These are phyloP conservation scores for Seiridium cupressi DNA, from an alignment of 2,329 filamentous ascomycete genomes.

Conservation along the genomic window DNA sequence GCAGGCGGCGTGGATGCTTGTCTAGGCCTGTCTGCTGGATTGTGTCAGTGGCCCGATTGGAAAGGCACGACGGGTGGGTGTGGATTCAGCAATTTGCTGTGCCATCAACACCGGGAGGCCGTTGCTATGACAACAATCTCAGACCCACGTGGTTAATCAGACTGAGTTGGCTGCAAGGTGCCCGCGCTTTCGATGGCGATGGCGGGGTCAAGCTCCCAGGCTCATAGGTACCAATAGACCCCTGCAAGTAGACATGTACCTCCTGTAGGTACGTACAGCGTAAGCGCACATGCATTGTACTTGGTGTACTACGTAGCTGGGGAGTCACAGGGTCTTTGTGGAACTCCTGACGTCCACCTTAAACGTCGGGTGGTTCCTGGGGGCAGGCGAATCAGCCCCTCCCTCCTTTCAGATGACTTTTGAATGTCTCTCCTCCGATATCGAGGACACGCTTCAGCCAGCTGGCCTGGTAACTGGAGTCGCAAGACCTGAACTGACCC, in stretches of 20 bases:
- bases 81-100: not conserved
- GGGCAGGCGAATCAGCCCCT: not conserved
- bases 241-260: too few species aligned
- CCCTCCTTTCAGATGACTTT: not conserved
- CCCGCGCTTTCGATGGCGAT: too few species aligned
- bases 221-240: too few species aligned
- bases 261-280: too few species aligned
- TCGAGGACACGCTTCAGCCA: not conserved
- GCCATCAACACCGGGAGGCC: not conserved
- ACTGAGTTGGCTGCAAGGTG: too few species aligned
- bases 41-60: not conserved
- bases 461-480: not conserved
- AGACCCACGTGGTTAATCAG: too few species aligned
- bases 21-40: not conserved
- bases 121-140: not conserved
- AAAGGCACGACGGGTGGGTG: not conserved
- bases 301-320: too few species aligned
- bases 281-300: too few species aligned
- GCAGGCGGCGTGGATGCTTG: not conserved
- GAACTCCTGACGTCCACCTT: too few species aligned
- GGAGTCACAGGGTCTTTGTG: too few species aligned
- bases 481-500: not conserved
- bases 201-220: too few species aligned
- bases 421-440: not conserved
- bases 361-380: not conserved